These are phyloP conservation scores for Trichocomaceae sp. DNA, from an alignment of 2,329 filamentous ascomycete species.

Conservation along the genomic window DNA sequence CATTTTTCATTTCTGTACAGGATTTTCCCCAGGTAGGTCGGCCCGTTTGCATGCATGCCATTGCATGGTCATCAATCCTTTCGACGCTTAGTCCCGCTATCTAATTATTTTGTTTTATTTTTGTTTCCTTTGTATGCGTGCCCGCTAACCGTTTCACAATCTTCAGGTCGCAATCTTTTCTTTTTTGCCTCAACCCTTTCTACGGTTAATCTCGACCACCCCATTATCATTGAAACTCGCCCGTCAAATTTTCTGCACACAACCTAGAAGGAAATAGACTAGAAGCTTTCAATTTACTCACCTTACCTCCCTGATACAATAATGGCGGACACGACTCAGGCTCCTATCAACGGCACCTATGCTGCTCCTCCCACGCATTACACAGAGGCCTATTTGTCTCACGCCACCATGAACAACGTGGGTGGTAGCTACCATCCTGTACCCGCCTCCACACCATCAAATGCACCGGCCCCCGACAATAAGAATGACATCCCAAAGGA, in stretches of 20 bases:
- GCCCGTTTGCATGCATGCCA: neutral
- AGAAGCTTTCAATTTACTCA: constrained; percentile 16
- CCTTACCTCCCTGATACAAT: constrained; percentile 19
- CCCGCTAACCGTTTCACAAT: neutral
- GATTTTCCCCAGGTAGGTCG: neutral
- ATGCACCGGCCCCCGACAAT: constrained; percentile 30
- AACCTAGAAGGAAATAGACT: constrained; percentile 6
- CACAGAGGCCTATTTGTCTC: constrained; percentile 29
- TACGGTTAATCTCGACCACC: neutral
- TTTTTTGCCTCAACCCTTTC: neutral
- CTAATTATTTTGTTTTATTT: neutral
- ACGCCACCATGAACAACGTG: constrained; percentile 29
- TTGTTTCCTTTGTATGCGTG: neutral
- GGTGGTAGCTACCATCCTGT: constrained; percentile 34
- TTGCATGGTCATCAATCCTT: no score
- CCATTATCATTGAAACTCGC: neutral
- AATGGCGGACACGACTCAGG: constrained; percentile 37
- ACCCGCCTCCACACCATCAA: constrained; percentile 35
- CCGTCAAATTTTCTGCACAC: neutral
- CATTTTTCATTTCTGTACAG: constrained; percentile 9
- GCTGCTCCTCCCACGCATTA: constrained; percentile 36
- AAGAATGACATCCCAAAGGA: constrained; percentile 62
- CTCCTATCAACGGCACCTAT: constrained; percentile 38
- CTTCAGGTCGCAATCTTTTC: constrained; percentile 4
- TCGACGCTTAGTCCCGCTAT: neutral